These are phyloP conservation scores for Rhynchosporium agropyri DNA, from an alignment of 2,329 filamentous ascomycete species.

Conservation along the genomic window DNA sequence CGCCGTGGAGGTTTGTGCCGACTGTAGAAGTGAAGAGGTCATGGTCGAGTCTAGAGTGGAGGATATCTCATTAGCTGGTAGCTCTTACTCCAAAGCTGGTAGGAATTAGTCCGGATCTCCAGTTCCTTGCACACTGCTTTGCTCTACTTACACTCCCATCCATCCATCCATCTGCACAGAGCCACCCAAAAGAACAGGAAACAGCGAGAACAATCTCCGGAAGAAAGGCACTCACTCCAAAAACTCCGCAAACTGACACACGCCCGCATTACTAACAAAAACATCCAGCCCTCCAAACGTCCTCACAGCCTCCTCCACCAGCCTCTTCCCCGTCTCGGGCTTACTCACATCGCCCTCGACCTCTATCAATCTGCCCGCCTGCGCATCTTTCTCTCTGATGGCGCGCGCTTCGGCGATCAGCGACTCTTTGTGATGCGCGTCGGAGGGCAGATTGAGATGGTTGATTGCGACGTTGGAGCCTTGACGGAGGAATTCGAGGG, in stretches of 20 bases:
- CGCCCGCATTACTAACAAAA: conserved; percentile 85
- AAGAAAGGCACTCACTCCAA: conserved; percentile 56
- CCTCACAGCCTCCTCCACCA: conserved; percentile 68
- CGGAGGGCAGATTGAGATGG: conserved; percentile 65
- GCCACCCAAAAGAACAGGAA: neutral
- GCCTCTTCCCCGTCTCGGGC: conserved; percentile 67
- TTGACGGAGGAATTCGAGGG: conserved; percentile 75
- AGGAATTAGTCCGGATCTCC: no score
- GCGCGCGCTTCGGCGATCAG: conserved; percentile 55
- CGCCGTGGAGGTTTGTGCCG: conserved; percentile 79
- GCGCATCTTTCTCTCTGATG: conserved; percentile 47
- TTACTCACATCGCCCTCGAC: conserved; percentile 78
- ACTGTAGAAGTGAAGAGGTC: conserved; percentile 73
- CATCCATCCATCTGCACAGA: neutral
- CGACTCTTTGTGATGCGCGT: conserved; percentile 55
- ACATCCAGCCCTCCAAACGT: conserved; percentile 68
- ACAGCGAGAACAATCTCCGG: neutral
- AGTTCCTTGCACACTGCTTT: no score
- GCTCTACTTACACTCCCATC: neutral
- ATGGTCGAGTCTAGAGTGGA: conserved; percentile 57
- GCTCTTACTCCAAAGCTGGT: neutral
- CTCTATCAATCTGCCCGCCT: conserved; percentile 61
- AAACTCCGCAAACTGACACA: conserved; percentile 88
- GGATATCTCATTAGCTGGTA: conserved; percentile 3
- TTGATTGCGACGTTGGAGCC: conserved; percentile 81